phyloP scores from a whole-genome alignment of 441 rosid species.

The Bruguiera hainesii region DNA sequence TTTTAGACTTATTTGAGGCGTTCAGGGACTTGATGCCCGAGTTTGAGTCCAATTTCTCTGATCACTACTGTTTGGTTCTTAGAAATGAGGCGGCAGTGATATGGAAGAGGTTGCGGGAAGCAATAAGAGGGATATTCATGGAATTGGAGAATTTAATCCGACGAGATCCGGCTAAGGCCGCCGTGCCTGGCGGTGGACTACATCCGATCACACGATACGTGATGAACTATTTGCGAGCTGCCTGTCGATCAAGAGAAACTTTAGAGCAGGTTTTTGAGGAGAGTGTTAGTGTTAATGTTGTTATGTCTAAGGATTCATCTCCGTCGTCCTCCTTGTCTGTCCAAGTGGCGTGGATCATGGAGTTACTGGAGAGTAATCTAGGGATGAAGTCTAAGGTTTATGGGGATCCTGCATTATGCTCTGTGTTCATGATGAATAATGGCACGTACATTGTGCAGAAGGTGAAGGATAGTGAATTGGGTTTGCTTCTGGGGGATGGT shows the following conservation, averaged over 20 bases:
- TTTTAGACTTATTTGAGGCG: constrained; percentile 81
- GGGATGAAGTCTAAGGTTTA: constrained; percentile 82
- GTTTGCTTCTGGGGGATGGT: constrained; percentile 72
- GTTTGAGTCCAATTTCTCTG: constrained; percentile 63
- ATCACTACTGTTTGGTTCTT: constrained; percentile 66
- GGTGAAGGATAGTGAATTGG: constrained; percentile 70
- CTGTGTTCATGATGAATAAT: constrained; percentile 84
- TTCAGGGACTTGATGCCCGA: constrained; percentile 82
- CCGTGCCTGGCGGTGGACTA: constrained; percentile 76
- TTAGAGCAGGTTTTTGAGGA: constrained; percentile 81
- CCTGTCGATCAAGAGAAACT: constrained; percentile 67
- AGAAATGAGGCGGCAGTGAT: constrained; percentile 70
- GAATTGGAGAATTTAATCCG: constrained; percentile 86
- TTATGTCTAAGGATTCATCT: constrained; percentile 39
- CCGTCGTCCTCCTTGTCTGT: constrained; percentile 55
- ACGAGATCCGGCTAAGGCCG: constrained; percentile 76
- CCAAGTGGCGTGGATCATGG: constrained; percentile 86
- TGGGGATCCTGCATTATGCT: constrained; percentile 54
- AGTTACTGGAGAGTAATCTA: constrained; percentile 81
- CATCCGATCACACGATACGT: constrained; percentile 93
- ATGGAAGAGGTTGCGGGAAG: constrained; percentile 79
- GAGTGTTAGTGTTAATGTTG: constrained; percentile 34
- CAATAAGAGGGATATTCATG: constrained; percentile 83
- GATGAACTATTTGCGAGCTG: constrained; percentile 89
- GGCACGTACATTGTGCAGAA: constrained; percentile 81